Conservation (phyloP, 2,329 filamentous ascomycete species). For the Dothidotthia symphoricarpi region DNA sequence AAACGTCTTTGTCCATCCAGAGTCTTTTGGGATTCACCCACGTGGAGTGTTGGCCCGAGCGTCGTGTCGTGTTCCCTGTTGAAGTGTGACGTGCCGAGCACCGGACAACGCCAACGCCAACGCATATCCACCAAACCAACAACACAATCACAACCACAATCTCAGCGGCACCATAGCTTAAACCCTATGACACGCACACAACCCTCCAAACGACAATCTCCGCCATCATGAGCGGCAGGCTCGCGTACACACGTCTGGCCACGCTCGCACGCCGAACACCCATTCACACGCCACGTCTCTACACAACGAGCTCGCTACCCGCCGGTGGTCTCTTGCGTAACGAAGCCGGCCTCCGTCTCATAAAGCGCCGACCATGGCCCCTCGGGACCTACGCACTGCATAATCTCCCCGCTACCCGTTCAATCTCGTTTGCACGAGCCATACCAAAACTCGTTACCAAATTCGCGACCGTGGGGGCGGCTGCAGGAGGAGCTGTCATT, state of each 20-base stretch:
- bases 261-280: slow-evolving; percentile 64
- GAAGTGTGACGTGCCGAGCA: too few relatives aligned
- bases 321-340: slow-evolving; percentile 42
- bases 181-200: slow-evolving; percentile 18
- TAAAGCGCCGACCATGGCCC: slow-evolving; percentile 67
- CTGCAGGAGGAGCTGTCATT: slow-evolving; percentile 86
- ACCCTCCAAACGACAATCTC: slow-evolving; percentile 8
- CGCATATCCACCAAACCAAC: neutral
- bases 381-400: slow-evolving; percentile 76
- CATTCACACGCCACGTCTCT: slow-evolving; percentile 58
- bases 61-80: too few relatives aligned
- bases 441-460: slow-evolving; percentile 90
- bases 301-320: slow-evolving; percentile 33
- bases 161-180: neutral
- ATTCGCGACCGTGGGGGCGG: slow-evolving; percentile 80
- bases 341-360: slow-evolving; percentile 34
- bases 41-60: too few relatives aligned
- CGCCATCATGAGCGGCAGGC: slow-evolving; percentile 65
- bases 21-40: too few relatives aligned
- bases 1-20: too few relatives aligned
- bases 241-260: slow-evolving; percentile 70
- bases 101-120: too few relatives aligned
- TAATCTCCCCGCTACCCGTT: slow-evolving; percentile 66
- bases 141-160: slow-evolving; percentile 2
- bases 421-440: slow-evolving; percentile 64